Base-by-base conservation (phyloP, 768 basidiomycete genomes). In the Xerocomellus chrysenteron region DNA sequence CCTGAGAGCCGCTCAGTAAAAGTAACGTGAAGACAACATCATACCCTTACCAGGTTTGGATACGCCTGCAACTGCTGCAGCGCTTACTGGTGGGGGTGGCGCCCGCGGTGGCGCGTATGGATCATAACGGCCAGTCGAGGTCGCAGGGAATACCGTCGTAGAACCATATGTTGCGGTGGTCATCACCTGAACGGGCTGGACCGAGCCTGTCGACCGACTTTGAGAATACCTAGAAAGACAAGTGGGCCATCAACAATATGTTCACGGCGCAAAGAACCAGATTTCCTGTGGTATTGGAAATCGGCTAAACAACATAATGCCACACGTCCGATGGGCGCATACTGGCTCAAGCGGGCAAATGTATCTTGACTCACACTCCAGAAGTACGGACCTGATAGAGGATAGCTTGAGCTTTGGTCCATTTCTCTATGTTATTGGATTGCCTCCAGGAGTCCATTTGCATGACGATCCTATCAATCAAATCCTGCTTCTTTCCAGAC, bases 401-500 rank as follows among this genome's bases (percentile, higher is more conserved):
- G 55, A 92, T 81, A 36, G 76, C 75, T 68, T 85, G 86, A 24
- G 86, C 90, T 63, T 81, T 88, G 55, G 75, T 70, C 84, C 87
- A 92, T 68, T 80, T 84, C 61, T 87, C 88, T 47, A 80, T 74
- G 54, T 78, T 75, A 66, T 81, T 82, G 2, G 73, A 69, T 50
- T 70, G 69, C 66, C 81, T 81, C 86, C 88, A 91, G 50, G 65
- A 55, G 57, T 88, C 85, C 63, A 93, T 72, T 58, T 79, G 75
- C 9, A 64, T 61, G 44, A 82, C 72, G 58, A 94, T 86, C 58
- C 89, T 81, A 68, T 92, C 88, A 67, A 92, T 91, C 46, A 93
- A 81, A 35, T 93, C 92, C 64, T 91, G 88, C 68, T 94, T 94
- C 76, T 89, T 92, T 28, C 92, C 92, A 12, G 88, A 80, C 72